These are phyloP conservation scores for Russula olivacea DNA, from an alignment of 768 basidiomycete species.

Conservation along the genomic window DNA sequence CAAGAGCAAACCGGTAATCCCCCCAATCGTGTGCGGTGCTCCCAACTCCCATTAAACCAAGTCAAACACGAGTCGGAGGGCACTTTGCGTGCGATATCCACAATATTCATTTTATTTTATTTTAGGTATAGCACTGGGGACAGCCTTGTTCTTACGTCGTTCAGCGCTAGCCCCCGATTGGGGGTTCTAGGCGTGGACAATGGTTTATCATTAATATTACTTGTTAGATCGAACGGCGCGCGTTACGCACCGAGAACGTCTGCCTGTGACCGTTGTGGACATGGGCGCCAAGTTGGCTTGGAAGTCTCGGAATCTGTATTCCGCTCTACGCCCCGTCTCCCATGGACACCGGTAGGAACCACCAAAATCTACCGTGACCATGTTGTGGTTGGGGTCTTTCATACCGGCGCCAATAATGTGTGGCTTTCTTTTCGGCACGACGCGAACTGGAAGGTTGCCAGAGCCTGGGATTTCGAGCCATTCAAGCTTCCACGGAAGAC, in stretches of 20 bases:
- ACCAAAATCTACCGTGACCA: no score
- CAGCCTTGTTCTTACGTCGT: constrained; percentile 13
- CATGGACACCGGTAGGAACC: neutral
- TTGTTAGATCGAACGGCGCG: constrained; percentile 15
- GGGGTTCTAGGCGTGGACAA: constrained; percentile 5
- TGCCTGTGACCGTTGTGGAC: constrained; percentile 6
- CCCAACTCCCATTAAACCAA: neutral
- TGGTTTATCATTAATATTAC: neutral
- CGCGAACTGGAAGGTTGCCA: neutral
- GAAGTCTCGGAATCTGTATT: neutral
- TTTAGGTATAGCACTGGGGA: neutral
- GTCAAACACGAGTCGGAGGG: constrained; percentile 7
- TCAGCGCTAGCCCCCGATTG: constrained; percentile 10
- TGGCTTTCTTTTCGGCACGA: neutral
- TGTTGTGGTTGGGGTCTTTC: neutral
- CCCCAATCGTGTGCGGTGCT: neutral
- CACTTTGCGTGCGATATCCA: neutral
- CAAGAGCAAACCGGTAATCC: no score
- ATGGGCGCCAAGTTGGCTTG: constrained; percentile 16
- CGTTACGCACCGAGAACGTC: constrained; percentile 17
- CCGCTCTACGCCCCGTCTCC: neutral
- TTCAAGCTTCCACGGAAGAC: neutral
- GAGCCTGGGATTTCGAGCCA: neutral
- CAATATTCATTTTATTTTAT: constrained; percentile 3
- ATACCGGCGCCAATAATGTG: constrained; percentile 3